Evolutionary conservation across 2,329 filamentous ascomycete species (phyloP).

Genomic region (Albifimbria verrucaria): DNA sequence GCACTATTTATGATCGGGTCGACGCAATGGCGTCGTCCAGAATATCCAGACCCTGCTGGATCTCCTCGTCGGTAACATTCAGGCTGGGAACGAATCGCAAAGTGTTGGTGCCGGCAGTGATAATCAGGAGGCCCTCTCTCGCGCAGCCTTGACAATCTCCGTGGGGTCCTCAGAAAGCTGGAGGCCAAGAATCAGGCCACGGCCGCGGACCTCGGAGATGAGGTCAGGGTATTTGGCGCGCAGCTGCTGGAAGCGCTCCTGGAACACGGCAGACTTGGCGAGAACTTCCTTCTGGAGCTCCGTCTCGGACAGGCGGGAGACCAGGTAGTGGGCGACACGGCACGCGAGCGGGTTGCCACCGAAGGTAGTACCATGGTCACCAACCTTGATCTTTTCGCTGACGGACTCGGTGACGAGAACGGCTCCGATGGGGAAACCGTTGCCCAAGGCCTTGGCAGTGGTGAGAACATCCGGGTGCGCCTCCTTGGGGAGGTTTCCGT

Average conservation of each 20-base stretch:
- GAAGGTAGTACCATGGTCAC: slow-evolving; percentile 93
- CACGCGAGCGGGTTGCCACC: slow-evolving; percentile 87
- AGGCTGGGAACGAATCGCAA: slow-evolving; percentile 88
- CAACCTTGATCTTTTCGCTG: slow-evolving; percentile 43
- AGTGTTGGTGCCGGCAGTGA: slow-evolving; percentile 91
- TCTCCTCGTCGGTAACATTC: slow-evolving; percentile 76
- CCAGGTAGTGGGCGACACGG: slow-evolving; percentile 81
- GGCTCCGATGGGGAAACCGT: slow-evolving; percentile 93
- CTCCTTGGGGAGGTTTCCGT: slow-evolving; percentile 67
- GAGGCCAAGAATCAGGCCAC: slow-evolving; percentile 80
- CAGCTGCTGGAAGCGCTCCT: slow-evolving; percentile 44
- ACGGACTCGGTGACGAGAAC: slow-evolving; percentile 39
- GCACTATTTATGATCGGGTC: slow-evolving; percentile 24
- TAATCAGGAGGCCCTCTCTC: slow-evolving; percentile 82
- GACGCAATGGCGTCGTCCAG: slow-evolving; percentile 63
- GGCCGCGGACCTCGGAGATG: slow-evolving; percentile 75
- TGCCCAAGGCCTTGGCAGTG: slow-evolving; percentile 92
- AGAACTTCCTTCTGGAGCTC: slow-evolving; percentile 67
- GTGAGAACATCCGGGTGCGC: slow-evolving; percentile 94
- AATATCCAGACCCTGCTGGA: slow-evolving; percentile 72
- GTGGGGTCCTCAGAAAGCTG: slow-evolving; percentile 74
- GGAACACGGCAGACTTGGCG: slow-evolving; percentile 57
- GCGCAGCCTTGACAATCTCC: slow-evolving; percentile 75
- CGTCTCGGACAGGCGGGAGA: slow-evolving; percentile 69
- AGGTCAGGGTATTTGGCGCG: slow-evolving; percentile 58